These are phyloP conservation scores for Discostella stelligeroides DNA, from an alignment of 108 stramenopile genomes.

Conservation along the genomic window DNA sequence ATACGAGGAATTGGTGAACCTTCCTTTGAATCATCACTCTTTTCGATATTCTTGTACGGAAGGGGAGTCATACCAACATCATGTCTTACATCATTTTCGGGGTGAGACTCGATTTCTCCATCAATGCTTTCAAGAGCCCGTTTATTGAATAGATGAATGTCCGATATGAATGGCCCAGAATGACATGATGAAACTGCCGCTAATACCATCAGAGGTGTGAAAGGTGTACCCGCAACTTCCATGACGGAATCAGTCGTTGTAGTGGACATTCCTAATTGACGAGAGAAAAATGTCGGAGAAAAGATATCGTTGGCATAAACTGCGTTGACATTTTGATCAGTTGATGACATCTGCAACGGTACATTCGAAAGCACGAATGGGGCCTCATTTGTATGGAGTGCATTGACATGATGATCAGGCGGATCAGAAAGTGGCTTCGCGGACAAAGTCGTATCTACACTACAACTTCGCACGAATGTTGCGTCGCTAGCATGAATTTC, in stretches of 20 bases:
- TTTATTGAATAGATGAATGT: background rate
- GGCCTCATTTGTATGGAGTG: no score
- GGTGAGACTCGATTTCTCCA: background rate
- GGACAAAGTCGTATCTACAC: no score
- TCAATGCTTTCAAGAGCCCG: background rate
- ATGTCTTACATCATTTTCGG: background rate
- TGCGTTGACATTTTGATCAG: background rate
- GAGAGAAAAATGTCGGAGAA: conserved; percentile 8
- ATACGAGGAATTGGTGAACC: background rate
- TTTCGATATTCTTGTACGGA: conserved; percentile 1
- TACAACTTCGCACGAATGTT: no score
- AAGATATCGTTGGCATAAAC: conserved; percentile 12
- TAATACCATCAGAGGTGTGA: conserved; percentile 5
- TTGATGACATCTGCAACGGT: background rate
- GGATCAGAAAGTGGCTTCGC: conserved; percentile 7
- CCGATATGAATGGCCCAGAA: conserved; percentile 13
- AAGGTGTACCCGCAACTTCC: conserved; percentile 1
- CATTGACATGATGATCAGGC: background rate
- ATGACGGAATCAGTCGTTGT: background rate
- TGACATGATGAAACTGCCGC: conserved; percentile 6
- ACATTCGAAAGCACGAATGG: background rate
- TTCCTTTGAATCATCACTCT: background rate
- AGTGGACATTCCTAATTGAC: background rate
- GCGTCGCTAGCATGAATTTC: no score
- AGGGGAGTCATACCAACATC: conserved; percentile 4